Base-by-base conservation (phyloP, 768 basidiomycete genomes). In the Boletus reticuloceps region DNA sequence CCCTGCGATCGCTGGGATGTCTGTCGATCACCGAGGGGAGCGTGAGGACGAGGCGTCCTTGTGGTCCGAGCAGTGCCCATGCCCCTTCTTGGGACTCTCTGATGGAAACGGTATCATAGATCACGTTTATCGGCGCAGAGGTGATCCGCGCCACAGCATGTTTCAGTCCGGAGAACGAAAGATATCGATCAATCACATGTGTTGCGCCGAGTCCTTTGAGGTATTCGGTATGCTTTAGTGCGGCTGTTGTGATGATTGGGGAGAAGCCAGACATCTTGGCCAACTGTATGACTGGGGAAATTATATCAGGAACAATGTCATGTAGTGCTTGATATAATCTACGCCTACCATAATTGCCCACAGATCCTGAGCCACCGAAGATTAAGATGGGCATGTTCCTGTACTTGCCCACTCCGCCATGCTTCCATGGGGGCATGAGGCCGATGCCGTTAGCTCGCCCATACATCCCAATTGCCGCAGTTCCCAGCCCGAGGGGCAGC, bases 401-500 rank as follows among this genome's bases (percentile, higher is more conserved):
- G 58, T 81, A 80, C 42, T 74, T 77, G 39, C 73, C 75, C 22
- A 60, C 60, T 52, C 72, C 72, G 19, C 65, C 69, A 16, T 68
- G 59, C 39, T 71, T 71, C 62, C 76, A 70, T 0, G 79, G 76
- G 10, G 75, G 57, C 49, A 68, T 61, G 50, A 82, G 69, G 47
- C 74, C 76, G 3, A 74, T 65, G 40, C 79, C 79, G 55, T 74
- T 65, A 73, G 69, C 16, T 41, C 65, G 47, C 54, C 61, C 72
- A 64, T 80, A 84, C 19, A 85, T 58, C 3, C 79, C 82, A n/a
- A 77, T 68, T 34, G 77, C 77, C 16, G 80, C 79, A 19, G 79
- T 78, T 9, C 75, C 73, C n/a, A 83, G 58, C 2, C 72, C 81
- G 3, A 79, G 66, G 8, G 82, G 80, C 19, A 84, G 62, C 2